Evolutionary conservation across 345 rosid species (phyloP), one percentile per base, ranked within the genome.

Genomic region (Brassica carinata): DNA sequence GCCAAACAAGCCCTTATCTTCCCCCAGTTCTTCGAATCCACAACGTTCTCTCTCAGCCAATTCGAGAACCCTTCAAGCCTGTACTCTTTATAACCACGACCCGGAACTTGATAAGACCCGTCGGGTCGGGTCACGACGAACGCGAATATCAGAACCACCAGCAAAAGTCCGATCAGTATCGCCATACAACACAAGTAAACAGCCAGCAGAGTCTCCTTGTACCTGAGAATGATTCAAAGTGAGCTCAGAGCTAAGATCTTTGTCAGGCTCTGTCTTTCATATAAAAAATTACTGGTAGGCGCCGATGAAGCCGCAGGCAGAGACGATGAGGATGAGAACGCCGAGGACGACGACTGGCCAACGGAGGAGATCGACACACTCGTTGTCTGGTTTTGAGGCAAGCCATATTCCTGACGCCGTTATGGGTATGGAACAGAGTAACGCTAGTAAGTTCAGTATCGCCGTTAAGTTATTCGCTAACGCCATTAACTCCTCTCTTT

Each of bases 281-380:
- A 1, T 38, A 15, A 2, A 7, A 7, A 74, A 23, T 62, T 69
- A 75, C 88, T 91, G 86, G 87, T 94, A 91, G 1, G 97, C 97
- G 7, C 97, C 97, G 29, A 94, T 82, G 74, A 94, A 94, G 30
- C 98, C 97, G 3, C 88, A 81, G 27, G 94, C 97, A 40, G 95
- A 87, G 79, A 94, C 95, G 14, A 92, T 18, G 73, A 94, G 94
- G 84, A 94, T 78, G 8, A 94, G 94, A 67, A 87, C 71, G 23
- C 98, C 98, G 64, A 94, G 91, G 59, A 90, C 69, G 53, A 94
- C 90, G 66, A 92, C 76, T 7, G 98, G 97, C 98, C 98, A 94
- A 13, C 97, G 92, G 80, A 88, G 71, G 75, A 81, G 84, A 83
- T 85, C 90, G 85, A 92, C 84, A 80, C 97, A 94, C 63, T 82